phyloP scores from a whole-genome alignment of 352 stramenopile genomes.

The Phytophthora sansomeana region DNA sequence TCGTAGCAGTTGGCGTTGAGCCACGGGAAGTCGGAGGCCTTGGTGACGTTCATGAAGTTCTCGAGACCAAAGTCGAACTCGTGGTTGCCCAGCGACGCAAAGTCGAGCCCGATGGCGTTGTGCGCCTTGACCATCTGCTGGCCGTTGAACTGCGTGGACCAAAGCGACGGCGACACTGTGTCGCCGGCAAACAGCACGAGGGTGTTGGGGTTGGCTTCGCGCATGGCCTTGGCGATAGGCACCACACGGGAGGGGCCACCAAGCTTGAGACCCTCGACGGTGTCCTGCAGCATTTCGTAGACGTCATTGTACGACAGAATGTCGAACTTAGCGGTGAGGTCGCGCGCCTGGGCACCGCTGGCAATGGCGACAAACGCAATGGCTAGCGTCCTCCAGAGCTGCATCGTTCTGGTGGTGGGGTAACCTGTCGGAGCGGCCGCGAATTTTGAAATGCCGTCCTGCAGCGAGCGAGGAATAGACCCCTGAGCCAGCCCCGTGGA shows the following conservation, averaged over 20 bases:
- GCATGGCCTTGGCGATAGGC: constrained; percentile 68
- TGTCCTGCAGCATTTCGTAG: constrained; percentile 80
- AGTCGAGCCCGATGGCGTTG: constrained; percentile 80
- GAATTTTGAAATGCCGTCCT: constrained; percentile 26
- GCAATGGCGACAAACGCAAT: constrained; percentile 13
- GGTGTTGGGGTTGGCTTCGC: constrained; percentile 61
- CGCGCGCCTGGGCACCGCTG: constrained; percentile 33
- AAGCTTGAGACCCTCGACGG: constrained; percentile 66
- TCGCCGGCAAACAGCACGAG: constrained; percentile 84
- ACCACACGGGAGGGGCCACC: constrained; percentile 80
- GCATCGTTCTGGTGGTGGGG: constrained; percentile 14
- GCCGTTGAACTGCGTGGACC: constrained; percentile 81
- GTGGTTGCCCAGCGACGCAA: constrained; percentile 79
- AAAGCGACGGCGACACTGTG: constrained; percentile 86
- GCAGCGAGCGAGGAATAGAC: constrained; percentile 10
- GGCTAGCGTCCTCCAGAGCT: constrained; percentile 29
- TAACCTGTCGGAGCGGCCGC: constrained; percentile 8
- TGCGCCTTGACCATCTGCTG: constrained; percentile 84
- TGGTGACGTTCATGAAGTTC: constrained; percentile 74
- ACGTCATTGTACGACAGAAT: constrained; percentile 84
- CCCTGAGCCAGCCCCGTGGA: constrained; percentile 22
- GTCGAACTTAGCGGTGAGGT: constrained; percentile 62
- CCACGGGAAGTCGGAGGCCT: constrained; percentile 68
- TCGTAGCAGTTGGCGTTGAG: constrained; percentile 84
- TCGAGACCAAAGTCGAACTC: constrained; percentile 86